phyloP scores from a whole-genome alignment of 1,139 yeast species.

The Blastobotrys apis region DNA sequence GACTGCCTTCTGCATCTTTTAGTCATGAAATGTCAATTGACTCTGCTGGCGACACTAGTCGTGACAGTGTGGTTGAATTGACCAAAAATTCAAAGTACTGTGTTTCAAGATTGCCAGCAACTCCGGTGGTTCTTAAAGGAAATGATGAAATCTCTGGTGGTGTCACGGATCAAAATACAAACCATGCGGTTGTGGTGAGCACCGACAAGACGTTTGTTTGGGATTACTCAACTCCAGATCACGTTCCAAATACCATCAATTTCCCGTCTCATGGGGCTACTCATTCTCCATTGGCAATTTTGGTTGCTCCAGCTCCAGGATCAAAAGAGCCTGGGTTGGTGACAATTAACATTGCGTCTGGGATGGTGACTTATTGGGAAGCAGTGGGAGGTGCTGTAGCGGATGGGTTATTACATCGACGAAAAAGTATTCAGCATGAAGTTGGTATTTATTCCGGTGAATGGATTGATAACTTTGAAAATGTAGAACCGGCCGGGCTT shows the following conservation, averaged over 20 bases:
- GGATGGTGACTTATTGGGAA: conserved; percentile 60
- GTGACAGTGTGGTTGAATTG: conserved; percentile 44
- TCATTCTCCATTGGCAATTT: conserved; percentile 50
- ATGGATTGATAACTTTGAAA: conserved; percentile 51
- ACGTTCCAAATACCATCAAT: conserved; percentile 50
- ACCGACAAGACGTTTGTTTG: conserved; percentile 51
- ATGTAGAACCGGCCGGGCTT: conserved; percentile 73
- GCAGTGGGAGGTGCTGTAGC: conserved; percentile 66
- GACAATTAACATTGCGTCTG: conserved; percentile 52
- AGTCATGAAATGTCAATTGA: conserved; percentile 11
- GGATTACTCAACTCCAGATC: conserved; percentile 60
- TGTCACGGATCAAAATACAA: conserved; percentile 18
- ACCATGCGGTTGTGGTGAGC: conserved; percentile 17
- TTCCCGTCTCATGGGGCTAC: conserved; percentile 36
- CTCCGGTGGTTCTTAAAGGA: conserved; percentile 45
- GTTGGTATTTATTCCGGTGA: conserved; percentile 38
- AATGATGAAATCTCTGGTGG: conserved; percentile 14
- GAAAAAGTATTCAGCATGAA: conserved; percentile 38
- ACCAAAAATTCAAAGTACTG: conserved; percentile 59
- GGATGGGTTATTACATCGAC: conserved; percentile 49
- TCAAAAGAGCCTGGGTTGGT: conserved; percentile 66
- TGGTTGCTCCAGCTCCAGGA: conserved; percentile 64
- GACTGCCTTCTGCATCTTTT: conserved; percentile 5
- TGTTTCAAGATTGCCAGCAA: conserved; percentile 57
- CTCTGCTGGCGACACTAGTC: background rate